Evolutionary conservation across 2,329 filamentous ascomycete genomes (phyloP).

Genomic region (Calonectria montana): DNA sequence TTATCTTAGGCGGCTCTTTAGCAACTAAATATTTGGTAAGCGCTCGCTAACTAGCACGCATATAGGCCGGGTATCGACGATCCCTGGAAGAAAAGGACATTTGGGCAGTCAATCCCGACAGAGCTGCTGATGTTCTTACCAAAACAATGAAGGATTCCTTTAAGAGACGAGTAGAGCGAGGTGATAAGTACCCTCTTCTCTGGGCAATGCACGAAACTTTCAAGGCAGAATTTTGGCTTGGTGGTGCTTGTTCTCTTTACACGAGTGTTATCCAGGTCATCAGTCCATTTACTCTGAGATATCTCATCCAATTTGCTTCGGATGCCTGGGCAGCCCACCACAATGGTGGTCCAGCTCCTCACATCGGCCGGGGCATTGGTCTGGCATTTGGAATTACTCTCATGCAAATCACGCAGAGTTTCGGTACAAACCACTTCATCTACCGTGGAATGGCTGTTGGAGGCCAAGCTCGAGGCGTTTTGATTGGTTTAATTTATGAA

Average conservation of each 20-base stretch:
- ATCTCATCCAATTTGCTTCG: slow-evolving; percentile 85
- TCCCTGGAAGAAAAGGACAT: slow-evolving; percentile 86
- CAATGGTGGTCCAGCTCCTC: slow-evolving; percentile 65
- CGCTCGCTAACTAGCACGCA: neutral
- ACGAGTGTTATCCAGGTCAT: slow-evolving; percentile 83
- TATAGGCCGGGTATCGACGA: slow-evolving; percentile 83
- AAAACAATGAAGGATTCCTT: slow-evolving; percentile 75
- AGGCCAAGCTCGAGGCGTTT: slow-evolving; percentile 81
- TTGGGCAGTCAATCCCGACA: slow-evolving; percentile 86
- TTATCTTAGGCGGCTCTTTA: slow-evolving; percentile 3
- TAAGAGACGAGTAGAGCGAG: slow-evolving; percentile 72
- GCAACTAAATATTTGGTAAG: slow-evolving; percentile 1
- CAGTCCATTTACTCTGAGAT: slow-evolving; percentile 86
- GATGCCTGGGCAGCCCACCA: slow-evolving; percentile 78
- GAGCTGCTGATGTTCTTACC: slow-evolving; percentile 78
- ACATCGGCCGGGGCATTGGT: slow-evolving; percentile 81
- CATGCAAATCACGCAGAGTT: slow-evolving; percentile 87
- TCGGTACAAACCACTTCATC: slow-evolving; percentile 90
- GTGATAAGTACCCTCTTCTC: slow-evolving; percentile 78
- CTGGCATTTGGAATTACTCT: slow-evolving; percentile 84
- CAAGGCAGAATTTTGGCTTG: slow-evolving; percentile 84
- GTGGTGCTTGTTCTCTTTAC: slow-evolving; percentile 80
- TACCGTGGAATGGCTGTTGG: slow-evolving; percentile 93
- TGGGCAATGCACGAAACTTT: slow-evolving; percentile 90
- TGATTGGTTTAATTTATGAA: slow-evolving; percentile 90